These are phyloP conservation scores for Pseudonectria buxi DNA, from an alignment of 2,329 filamentous ascomycete species.

Conservation along the genomic window DNA sequence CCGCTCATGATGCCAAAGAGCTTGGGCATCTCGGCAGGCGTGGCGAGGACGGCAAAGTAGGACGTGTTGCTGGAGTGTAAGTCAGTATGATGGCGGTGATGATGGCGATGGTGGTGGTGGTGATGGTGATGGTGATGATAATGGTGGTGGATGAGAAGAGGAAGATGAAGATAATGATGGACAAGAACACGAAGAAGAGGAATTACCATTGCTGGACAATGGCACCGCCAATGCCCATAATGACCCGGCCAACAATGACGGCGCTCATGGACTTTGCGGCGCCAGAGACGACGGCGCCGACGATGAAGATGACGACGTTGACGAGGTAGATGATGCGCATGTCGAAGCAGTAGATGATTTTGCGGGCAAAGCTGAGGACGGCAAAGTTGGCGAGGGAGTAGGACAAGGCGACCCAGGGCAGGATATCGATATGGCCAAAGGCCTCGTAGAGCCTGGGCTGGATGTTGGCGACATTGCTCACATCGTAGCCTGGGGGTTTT, in stretches of 20 bases:
- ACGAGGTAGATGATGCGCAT: conserved; percentile 23
- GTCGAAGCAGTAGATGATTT: conserved; percentile 26
- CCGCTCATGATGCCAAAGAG: conserved; percentile 22
- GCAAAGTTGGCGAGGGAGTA: conserved; percentile 29
- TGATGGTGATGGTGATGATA: conserved; percentile 1
- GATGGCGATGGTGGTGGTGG: conserved; percentile 2
- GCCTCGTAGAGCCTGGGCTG: conserved; percentile 52
- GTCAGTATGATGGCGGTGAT: neutral
- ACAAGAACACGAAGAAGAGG: conserved; percentile 7
- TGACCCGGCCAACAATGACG: conserved; percentile 26
- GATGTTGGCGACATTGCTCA: conserved; percentile 44
- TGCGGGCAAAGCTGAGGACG: conserved; percentile 27
- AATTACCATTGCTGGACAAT: conserved; percentile 25
- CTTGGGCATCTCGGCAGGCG: conserved; percentile 16
- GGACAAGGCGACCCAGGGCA: conserved; percentile 33
- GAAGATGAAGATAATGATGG: no score
- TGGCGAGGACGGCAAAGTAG: conserved; percentile 22
- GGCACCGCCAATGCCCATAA: conserved; percentile 26
- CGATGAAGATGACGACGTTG: conserved; percentile 21
- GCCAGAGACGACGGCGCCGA: conserved; percentile 24
- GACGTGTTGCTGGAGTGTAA: conserved; percentile 3
- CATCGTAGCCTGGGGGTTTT: conserved; percentile 37
- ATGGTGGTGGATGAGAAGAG: no score
- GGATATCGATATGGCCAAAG: conserved; percentile 30
- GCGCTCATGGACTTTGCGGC: conserved; percentile 21